These are phyloP conservation scores for Ormosia semicastrata DNA, from an alignment of 306 rosid species.

Conservation along the genomic window DNA sequence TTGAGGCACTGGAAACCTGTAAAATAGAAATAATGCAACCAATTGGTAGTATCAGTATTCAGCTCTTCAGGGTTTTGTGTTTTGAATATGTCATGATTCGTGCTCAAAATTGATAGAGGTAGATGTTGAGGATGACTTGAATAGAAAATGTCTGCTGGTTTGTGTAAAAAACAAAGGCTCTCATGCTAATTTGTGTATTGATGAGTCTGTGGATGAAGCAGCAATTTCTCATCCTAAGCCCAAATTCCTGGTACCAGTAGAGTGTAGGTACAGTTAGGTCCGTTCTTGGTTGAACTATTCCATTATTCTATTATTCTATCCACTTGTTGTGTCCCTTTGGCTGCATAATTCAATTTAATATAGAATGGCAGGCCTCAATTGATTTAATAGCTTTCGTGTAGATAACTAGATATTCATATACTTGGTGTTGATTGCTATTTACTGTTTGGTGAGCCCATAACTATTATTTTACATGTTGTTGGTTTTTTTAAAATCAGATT, in stretches of 20 bases:
- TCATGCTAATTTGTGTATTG: neutral
- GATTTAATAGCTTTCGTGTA: neutral
- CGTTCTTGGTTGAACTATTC: neutral
- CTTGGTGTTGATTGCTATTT: neutral
- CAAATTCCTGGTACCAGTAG: neutral
- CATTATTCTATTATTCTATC: neutral
- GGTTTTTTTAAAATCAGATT: neutral
- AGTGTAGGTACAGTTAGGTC: neutral
- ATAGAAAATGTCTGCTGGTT: neutral
- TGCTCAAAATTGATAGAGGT: neutral
- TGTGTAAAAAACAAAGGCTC: neutral
- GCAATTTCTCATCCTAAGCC: neutral
- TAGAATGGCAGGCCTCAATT: neutral
- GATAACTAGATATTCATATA: neutral
- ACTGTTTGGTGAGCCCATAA: neutral
- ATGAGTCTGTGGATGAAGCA: neutral
- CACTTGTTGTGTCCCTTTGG: neutral
- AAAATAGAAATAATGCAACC: neutral
- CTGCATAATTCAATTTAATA: neutral
- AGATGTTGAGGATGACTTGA: constrained; percentile 11
- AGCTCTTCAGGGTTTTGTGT: neutral
- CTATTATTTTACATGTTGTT: neutral
- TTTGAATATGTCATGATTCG: neutral
- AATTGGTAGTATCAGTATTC: neutral
- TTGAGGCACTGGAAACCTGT: constrained; percentile 11